These are phyloP conservation scores for Glebionis coronaria DNA, from an alignment of 129 eudicot genomes.

Conservation along the genomic window DNA sequence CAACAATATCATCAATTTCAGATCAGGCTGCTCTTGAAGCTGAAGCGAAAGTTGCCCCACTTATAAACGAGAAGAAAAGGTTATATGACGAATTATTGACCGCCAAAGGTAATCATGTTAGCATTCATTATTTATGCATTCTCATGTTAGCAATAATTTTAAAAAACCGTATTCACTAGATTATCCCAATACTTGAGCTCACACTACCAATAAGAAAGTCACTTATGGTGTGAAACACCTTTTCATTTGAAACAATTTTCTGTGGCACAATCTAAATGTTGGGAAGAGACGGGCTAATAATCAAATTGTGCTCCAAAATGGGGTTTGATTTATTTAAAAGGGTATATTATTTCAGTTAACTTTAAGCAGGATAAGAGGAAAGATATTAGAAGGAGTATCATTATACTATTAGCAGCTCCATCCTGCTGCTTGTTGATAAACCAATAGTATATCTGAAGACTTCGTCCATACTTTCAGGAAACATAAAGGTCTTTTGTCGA, in stretches of 20 bases:
- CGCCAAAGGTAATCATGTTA: slow-evolving; percentile 79
- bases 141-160: slow-evolving; percentile 2
- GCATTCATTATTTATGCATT: background rate
- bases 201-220: no score
- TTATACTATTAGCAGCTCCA: slow-evolving; percentile 8
- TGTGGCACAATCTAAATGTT: background rate
- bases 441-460: background rate
- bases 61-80: slow-evolving; percentile 74
- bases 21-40: slow-evolving; percentile 96
- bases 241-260: background rate
- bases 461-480: slow-evolving; percentile 52
- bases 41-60: slow-evolving; percentile 82
- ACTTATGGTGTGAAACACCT: background rate
- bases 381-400: background rate
- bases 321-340: slow-evolving; percentile 2
- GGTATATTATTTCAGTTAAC: background rate
- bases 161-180: no score
- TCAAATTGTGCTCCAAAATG: slow-evolving; percentile 6
- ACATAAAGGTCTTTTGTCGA: slow-evolving; percentile 84
- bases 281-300: slow-evolving; percentile 6
- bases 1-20: slow-evolving; percentile 39
- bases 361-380: slow-evolving; percentile 1
- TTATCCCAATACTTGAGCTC: no score
- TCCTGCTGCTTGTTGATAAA: slow-evolving; percentile 5
- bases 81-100: slow-evolving; percentile 80